Conservation (phyloP, 148 eudicot species). For the Simmondsia chinensis region DNA sequence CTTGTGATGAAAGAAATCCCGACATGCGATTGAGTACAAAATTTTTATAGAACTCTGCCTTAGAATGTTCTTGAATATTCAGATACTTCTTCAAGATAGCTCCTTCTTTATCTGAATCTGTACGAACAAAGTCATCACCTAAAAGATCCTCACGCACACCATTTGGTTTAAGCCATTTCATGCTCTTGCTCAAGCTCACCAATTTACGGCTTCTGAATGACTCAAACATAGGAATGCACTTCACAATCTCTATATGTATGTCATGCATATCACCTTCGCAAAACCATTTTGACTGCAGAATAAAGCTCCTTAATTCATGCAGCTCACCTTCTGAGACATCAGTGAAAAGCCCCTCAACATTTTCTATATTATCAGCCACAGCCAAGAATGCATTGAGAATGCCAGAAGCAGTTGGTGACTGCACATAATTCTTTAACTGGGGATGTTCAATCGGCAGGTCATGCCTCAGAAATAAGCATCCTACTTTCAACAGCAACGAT, state of each 20-base stretch:
- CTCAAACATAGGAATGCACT: constrained; percentile 88
- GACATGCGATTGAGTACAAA: constrained; percentile 79
- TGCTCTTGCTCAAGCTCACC: constrained; percentile 49
- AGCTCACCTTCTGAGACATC: constrained; percentile 80
- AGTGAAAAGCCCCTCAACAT: constrained; percentile 51
- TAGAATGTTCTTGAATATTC: constrained; percentile 51
- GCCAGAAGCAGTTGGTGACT: constrained; percentile 74
- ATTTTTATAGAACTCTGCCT: constrained; percentile 63
- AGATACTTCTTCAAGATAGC: constrained; percentile 54
- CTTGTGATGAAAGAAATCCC: constrained; percentile 51
- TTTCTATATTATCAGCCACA: constrained; percentile 42
- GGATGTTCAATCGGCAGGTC: constrained; percentile 66
- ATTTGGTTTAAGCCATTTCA: constrained; percentile 79
- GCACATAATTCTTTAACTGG: constrained; percentile 64
- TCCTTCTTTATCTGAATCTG: constrained; percentile 85
- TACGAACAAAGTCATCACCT: constrained; percentile 81
- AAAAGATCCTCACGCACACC: constrained; percentile 66
- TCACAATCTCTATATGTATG: constrained; percentile 47
- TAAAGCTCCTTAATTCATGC: constrained; percentile 85
- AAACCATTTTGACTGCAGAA: constrained; percentile 97
- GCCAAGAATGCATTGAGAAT: constrained; percentile 68
- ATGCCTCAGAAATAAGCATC: constrained; percentile 69
- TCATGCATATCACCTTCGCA: constrained; percentile 47
- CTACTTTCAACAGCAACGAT: constrained; percentile 66
- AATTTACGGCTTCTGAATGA: constrained; percentile 64